These are phyloP conservation scores for Colletotrichum endophyticum DNA, from an alignment of 2,329 filamentous ascomycete genomes.

Conservation along the genomic window DNA sequence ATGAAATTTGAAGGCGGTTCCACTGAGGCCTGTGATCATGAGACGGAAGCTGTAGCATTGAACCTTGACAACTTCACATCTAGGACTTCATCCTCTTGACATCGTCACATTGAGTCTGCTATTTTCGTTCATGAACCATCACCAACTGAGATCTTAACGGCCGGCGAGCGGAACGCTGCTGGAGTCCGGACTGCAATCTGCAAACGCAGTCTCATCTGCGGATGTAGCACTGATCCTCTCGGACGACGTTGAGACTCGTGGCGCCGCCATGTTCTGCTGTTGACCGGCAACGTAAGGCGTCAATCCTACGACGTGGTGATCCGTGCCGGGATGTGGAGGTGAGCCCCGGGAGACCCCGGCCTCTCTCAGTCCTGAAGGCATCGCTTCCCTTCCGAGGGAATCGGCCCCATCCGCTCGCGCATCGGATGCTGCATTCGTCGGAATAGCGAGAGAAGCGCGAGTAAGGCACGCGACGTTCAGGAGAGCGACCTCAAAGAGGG, in stretches of 20 bases:
- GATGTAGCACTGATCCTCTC: background rate
- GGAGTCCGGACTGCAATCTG: background rate
- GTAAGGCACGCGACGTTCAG: background rate
- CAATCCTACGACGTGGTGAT: background rate
- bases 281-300: slow-evolving; percentile 1
- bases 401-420: background rate
- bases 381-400: background rate
- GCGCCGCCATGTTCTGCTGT: slow-evolving; percentile 8
- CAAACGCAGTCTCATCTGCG: background rate
- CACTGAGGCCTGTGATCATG: background rate
- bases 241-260: slow-evolving; percentile 3
- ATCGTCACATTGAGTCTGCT: background rate
- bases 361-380: background rate
- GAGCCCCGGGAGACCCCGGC: background rate
- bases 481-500: background rate
- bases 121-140: background rate
- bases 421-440: background rate
- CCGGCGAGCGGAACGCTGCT: background rate
- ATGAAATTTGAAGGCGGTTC: background rate
- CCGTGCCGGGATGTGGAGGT: slow-evolving; percentile 5
- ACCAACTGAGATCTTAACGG: background rate
- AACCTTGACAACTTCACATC: background rate
- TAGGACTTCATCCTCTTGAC: background rate
- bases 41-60: background rate
- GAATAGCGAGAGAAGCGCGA: slow-evolving; percentile 11